Evolutionary conservation across 202 grass and related monocot species (phyloP), one percentile per base, ranked within the genome.

Genomic region (Cymbopogon flexuosus): DNA sequence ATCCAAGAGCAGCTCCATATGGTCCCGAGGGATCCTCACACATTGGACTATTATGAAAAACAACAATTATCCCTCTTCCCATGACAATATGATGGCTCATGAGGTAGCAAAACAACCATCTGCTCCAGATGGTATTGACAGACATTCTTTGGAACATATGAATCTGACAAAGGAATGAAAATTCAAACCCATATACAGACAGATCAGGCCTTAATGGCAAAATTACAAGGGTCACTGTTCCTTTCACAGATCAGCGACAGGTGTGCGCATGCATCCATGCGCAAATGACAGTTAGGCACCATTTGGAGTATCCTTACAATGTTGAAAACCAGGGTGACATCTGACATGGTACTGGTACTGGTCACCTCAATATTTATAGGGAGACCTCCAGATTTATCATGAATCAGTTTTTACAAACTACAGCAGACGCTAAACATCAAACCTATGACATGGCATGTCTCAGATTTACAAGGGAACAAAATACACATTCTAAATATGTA

Each of bases 401-500:
- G 61, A 21, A 72, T 13, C 13, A 84, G 6, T 59, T 79, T 10
- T 82, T 56, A 78, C 62, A 65, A 36, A 57, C 69, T 79, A 79
- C 52, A 86, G 42, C 62, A 65, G 43, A 86, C 56, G 11, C 52
- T 79, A 79, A 85, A 83, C 52, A 75, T 79, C 2, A 54, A 46
- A 56, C 75, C 71, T 80, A 79, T 34, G 27, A 27, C 27, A 27
- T 27, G 51, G 75, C 62, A 73, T 33, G 23, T 66, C 19, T 65
- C 14, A 9, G 10, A 40, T 75, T 76, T 35, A 18, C 41, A 80
- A 22, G 36, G 10, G 7, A 83, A 65, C 57, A 74, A 57, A 23
- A 89, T 30, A 82, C 59, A 81, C 69, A 68, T 41, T 80, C 73
- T 89, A 94, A 62, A 93, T 79, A 77, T 95, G 81, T 62, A 96